Percentiles rank a stretch among this genome's conserved stretches.
phyloP scores from a whole-genome alignment of 257 asterid species.

The Solanum boliviense region DNA sequence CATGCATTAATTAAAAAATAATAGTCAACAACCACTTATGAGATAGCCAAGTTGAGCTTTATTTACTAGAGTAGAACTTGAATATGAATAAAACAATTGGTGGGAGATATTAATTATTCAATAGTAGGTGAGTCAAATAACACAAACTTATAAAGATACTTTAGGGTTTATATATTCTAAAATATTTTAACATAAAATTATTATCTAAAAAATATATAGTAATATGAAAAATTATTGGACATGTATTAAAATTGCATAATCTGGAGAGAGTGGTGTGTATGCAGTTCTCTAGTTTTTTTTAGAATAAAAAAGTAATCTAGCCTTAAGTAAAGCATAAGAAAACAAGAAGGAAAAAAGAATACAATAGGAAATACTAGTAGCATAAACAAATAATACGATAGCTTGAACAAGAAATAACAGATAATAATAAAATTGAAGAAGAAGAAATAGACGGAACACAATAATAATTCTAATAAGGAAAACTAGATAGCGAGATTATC shows the following conservation, averaged over 20 bases:
- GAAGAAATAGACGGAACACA: not conserved
- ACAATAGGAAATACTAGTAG: not conserved
- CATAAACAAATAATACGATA: not conserved
- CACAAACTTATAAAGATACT: not conserved
- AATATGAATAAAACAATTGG: not conserved
- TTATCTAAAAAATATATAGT: not conserved
- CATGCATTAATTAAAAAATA: not conserved
- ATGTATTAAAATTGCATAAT: not conserved
- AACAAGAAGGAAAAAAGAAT: not conserved
- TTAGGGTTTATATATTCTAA: not conserved
- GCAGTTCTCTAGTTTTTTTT: accelerated
- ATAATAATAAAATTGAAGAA: not conserved
- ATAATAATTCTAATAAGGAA: not conserved
- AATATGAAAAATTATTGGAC: not conserved
- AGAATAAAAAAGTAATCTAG: not conserved
- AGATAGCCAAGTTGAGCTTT: not conserved
- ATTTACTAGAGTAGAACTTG: not conserved
- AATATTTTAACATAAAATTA: not conserved
- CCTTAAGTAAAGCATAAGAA: not conserved
- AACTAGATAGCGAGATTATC: not conserved
- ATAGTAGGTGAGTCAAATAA: not conserved
- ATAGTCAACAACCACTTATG: not conserved
- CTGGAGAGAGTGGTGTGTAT: not conserved
- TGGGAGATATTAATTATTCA: not conserved
- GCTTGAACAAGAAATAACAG: not conserved